Evolutionary conservation across 208 protist species (phyloP).

Genomic region (Porcisia hertigi): DNA sequence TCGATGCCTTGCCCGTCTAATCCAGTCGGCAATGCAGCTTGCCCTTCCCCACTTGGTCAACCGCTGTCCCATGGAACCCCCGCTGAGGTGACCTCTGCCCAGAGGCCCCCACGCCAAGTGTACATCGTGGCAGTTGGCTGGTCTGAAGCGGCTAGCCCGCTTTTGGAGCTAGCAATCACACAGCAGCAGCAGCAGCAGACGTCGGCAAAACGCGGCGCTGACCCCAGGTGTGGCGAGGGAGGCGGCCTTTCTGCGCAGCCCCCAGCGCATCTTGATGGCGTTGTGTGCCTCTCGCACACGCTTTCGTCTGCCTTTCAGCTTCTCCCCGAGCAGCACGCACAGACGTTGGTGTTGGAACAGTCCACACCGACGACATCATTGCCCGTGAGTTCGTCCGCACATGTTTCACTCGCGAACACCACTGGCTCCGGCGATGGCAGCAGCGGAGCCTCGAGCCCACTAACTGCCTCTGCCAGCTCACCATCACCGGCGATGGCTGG

Average conservation of each 20-base stretch:
- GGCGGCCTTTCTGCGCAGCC: not conserved
- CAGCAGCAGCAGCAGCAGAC: constrained; percentile 20
- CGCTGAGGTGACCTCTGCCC: not conserved
- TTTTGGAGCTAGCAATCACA: constrained; percentile 46
- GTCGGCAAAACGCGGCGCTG: not conserved
- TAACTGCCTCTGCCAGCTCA: not conserved
- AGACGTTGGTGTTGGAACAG: not conserved
- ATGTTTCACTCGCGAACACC: not conserved
- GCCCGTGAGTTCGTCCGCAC: no score
- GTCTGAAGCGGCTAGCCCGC: constrained; percentile 41
- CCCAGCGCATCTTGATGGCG: constrained; percentile 33
- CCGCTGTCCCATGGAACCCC: not conserved
- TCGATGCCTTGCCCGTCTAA: not conserved
- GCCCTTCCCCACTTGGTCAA: not conserved
- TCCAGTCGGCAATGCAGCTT: not conserved
- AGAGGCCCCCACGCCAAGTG: constrained; percentile 4
- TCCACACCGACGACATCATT: not conserved
- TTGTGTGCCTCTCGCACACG: constrained; percentile 46
- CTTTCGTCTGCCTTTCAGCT: constrained; percentile 43
- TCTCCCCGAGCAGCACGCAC: constrained; percentile 14
- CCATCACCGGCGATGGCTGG: not conserved
- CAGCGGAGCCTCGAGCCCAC: not conserved
- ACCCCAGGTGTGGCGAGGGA: not conserved
- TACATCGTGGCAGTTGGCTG: constrained; percentile 42
- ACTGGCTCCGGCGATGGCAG: not conserved